A percentile compares a stretch with the other conserved stretches of the same genome.
Conservation (phyloP, 768 basidiomycete genomes). For the Termitomyces sp. region DNA sequence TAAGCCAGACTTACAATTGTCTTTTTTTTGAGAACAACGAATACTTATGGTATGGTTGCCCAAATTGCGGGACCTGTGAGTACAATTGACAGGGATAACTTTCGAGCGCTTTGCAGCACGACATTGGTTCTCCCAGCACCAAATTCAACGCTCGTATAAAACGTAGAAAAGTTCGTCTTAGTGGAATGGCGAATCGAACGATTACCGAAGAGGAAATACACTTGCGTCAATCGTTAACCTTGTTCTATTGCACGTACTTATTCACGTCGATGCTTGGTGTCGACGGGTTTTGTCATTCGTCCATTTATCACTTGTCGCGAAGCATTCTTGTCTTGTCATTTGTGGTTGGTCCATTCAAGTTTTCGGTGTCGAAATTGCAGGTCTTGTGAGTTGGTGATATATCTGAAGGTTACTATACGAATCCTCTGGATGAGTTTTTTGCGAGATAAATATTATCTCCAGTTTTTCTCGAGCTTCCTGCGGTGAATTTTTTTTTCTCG, state of each 20-base stretch:
- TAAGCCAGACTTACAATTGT: too few relatives aligned
- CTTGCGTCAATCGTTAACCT: slow-evolving; percentile 85
- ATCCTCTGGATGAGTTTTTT: slow-evolving; percentile 72
- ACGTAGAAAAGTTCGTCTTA: too few relatives aligned
- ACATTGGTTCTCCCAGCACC: slow-evolving; percentile 23
- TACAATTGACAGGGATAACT: slow-evolving; percentile 84
- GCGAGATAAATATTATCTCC: slow-evolving; percentile 84
- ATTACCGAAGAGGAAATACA: slow-evolving; percentile 82
- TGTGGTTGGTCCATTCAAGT: slow-evolving; percentile 53
- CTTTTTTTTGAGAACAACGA: too few relatives aligned
- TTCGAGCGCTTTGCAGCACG: slow-evolving; percentile 80
- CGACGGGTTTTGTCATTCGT: slow-evolving; percentile 88
- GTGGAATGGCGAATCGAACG: slow-evolving; percentile 47
- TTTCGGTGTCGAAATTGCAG: slow-evolving; percentile 24
- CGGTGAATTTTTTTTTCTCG: too few relatives aligned
- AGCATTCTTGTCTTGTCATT: slow-evolving; percentile 84
- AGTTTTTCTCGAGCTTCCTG: too few relatives aligned
- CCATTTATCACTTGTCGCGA: slow-evolving; percentile 85
- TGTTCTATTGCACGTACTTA: slow-evolving; percentile 48
- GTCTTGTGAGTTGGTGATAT: slow-evolving; percentile 39
- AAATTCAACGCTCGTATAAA: too few relatives aligned
- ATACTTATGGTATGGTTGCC: too few relatives aligned
- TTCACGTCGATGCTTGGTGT: slow-evolving; percentile 86
- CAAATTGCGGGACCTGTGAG: too few relatives aligned
- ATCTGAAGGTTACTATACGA: not conserved